Base-by-base conservation (phyloP, 139 green algal genomes). In the Desmodesmus armatus region DNA sequence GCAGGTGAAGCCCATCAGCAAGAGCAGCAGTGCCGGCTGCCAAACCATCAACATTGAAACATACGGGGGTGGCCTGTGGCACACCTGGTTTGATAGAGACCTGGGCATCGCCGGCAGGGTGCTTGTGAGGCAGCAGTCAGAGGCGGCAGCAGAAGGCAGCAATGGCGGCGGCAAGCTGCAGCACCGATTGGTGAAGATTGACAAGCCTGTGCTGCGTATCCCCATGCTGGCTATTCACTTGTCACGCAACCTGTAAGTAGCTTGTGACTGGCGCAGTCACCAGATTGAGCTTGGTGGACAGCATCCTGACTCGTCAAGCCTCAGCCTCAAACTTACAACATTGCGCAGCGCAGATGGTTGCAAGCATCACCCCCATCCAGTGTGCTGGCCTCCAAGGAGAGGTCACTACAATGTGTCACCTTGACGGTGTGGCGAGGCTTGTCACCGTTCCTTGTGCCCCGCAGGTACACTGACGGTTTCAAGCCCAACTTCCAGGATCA, bases 61-160 rank as follows among this genome's bases (percentile, higher is more conserved):
- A 1, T 99, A 99, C 80, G 97, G 97, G 23, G 97, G 97, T 15
- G 97, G 97, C 19, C 90, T 99, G 51, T 99, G 97, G 96, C 93
- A 97, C 91, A 99, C 97, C 37, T 99, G 97, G 97, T 99, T 99
- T 89, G 97, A 99, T 88, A 91, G 97, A 0, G 97, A 99, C 88
- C 92, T 99, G 47, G 92, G 90, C 3, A 89, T 99, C 23, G 97
- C 97, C 27, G 66, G 83, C 41, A 90, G 93, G 1, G 94, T 97
- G 83, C 87, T 98, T 55, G 76, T 98, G 27, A 80, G 89, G 0
- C 78, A 92, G 69, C n/a, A n/a, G n/a, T n/a, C n/a, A n/a, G n/a
- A 84, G 63, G 51, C 51, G 17, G 51, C 51, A 62, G 51, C 15
- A 27, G 71, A 62, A 29, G 71, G 43, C 9, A 41, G 40, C 31